Conservation (phyloP, 176 grass and related monocot genomes). For the Phyllostachys edulis region DNA sequence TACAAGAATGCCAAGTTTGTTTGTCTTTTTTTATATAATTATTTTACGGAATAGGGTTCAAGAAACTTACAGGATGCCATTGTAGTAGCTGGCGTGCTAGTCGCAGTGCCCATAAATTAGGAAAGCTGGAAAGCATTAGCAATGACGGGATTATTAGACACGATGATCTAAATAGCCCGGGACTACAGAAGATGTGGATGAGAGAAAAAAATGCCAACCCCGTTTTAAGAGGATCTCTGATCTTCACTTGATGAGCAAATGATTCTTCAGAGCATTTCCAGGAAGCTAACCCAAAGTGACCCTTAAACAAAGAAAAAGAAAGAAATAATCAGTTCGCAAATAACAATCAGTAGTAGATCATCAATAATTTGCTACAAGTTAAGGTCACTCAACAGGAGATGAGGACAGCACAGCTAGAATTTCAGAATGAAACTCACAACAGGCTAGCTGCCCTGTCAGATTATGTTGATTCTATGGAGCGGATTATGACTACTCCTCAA, state of each 20-base stretch:
- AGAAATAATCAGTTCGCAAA: conserved; percentile 5
- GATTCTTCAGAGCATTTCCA: conserved; percentile 99
- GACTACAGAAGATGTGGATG: conserved; percentile 6
- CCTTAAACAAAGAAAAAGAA: conserved; percentile 41
- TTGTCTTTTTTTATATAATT: no score
- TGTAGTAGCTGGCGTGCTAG: conserved; percentile 81
- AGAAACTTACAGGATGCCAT: conserved; percentile 89
- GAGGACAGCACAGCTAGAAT: no score
- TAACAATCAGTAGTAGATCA: no score
- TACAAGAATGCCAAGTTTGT: conserved; percentile 3
- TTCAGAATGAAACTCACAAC: no score
- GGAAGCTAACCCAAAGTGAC: conserved; percentile 61
- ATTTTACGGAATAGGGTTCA: not conserved
- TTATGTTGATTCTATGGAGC: no score
- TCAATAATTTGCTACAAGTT: no score
- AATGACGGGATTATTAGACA: conserved; percentile 26
- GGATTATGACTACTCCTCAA: no score
- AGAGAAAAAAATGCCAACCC: conserved; percentile 48
- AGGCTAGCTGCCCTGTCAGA: no score
- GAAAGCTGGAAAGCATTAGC: conserved; percentile 59
- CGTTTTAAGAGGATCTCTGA: conserved; percentile 88
- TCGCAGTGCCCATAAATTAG: conserved; percentile 79
- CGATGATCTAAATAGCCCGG: conserved; percentile 1
- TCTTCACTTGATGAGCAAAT: conserved; percentile 90
- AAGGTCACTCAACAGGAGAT: no score